A percentile compares a stretch with the other conserved stretches of the same genome.
phyloP scores from a whole-genome alignment of 345 rosid species.

The Eucalyptus coolabah region DNA sequence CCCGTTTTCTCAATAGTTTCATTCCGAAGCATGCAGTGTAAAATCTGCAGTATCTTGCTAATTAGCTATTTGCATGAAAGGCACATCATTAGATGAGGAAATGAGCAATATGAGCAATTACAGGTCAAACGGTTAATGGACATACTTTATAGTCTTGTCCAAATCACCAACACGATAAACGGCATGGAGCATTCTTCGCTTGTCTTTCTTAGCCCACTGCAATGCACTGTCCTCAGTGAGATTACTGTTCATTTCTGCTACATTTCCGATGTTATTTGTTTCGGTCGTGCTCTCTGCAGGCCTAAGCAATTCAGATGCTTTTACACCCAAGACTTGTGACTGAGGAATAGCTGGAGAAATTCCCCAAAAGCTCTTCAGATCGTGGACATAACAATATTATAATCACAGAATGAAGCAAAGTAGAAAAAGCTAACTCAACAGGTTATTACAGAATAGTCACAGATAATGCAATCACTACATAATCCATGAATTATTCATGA shows the following conservation, averaged over 20 bases:
- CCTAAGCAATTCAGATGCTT: constrained; percentile 32
- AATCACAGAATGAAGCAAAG: not conserved
- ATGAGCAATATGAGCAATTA: not conserved
- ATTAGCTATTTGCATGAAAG: not conserved
- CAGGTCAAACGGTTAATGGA: not conserved
- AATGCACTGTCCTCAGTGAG: constrained; percentile 45
- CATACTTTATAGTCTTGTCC: constrained; percentile 86
- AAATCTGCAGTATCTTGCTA: constrained; percentile 32
- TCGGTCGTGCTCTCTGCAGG: constrained; percentile 14
- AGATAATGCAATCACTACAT: not conserved
- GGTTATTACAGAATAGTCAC: not conserved
- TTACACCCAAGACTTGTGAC: constrained; percentile 35
- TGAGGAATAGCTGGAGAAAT: constrained; percentile 40
- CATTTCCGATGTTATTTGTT: constrained; percentile 36
- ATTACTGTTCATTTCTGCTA: constrained; percentile 41
- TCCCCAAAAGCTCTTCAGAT: not conserved
- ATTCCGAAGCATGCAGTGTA: constrained; percentile 93
- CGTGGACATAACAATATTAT: not conserved
- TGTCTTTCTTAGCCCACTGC: constrained; percentile 60
- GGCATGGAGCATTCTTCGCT: constrained; percentile 87
- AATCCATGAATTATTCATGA: not conserved
- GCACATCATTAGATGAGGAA: not conserved
- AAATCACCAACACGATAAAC: constrained; percentile 97
- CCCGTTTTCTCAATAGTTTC: constrained; percentile 91
- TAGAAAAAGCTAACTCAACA: not conserved